Evolutionary conservation across 768 basidiomycete species (phyloP), one percentile per base, ranked within the genome.

Genomic region (Tremella mesenterica): DNA sequence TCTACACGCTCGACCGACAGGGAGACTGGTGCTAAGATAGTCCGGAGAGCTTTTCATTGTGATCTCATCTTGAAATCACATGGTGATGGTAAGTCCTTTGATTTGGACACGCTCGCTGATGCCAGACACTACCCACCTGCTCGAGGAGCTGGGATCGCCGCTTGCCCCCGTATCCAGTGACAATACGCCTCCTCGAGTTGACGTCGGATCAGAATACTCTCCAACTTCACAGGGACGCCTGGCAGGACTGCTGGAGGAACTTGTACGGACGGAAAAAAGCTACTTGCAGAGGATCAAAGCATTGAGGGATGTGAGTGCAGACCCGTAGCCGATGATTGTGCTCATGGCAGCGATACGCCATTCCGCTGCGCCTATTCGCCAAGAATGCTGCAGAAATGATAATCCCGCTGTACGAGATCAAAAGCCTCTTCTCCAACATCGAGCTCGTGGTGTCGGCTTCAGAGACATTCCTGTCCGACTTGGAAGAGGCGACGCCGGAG

Each of bases 371-470:
- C 31, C 80, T 80, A 39, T 99, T 92, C 70, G 82, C 93, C 20
- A 80, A 81, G 50, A 83, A 79, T 71, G 86, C 87, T 68, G 84
- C 85, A 54, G 91, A 87, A 0, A 83, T 86, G 30, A 88, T 99
- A 62, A 80, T 99, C 41, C 85, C 86, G 0, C 74, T 82, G 20
- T 96, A 93, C 70, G 87, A 96, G 70, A 92, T 92, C 29, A 91
- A 87, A 59, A 87, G 82, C 1, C 79, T 99, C 21, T 97, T 99
- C 62, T 88, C 88, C 50, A 97, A 99, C 74, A 80, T 96, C 47
- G 92, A 96, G 72, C 83, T 81, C 48, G 79, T 99, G 20, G 73
- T 96, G 2, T 84, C 84, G 1, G 86, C 88, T n/a, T 90, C 96
- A 64, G 85, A 88, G 64, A 82, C 83, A 0, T 92, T 97, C 70